Evolutionary conservation across 2,329 filamentous ascomycete species (phyloP).

Genomic region (Penicillium sumatraense): DNA sequence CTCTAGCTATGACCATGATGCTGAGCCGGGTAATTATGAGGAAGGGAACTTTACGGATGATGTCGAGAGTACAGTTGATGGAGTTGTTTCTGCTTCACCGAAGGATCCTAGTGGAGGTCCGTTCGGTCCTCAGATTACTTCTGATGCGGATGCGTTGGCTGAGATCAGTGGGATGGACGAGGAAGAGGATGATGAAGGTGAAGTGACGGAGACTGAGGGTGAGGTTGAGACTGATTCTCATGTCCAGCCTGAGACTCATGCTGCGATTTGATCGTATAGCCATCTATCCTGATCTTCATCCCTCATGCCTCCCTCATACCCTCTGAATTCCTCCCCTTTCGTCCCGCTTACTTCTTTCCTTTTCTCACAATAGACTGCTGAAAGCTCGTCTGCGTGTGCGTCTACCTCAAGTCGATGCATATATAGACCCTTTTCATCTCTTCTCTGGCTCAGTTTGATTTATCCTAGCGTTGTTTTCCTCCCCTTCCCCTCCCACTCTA

Average conservation of each 20-base stretch:
- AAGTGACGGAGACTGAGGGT: not conserved
- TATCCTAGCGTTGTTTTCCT: slow-evolving; percentile 2
- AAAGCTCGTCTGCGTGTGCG: slow-evolving; percentile 4
- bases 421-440: too few relatives aligned
- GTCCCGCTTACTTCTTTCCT: not conserved
- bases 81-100: slow-evolving; percentile 41
- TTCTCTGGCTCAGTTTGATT: slow-evolving; percentile 5
- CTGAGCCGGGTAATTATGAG: slow-evolving; percentile 55
- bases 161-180: slow-evolving; percentile 1
- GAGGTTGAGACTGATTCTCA: not conserved
- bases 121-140: slow-evolving; percentile 36
- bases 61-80: slow-evolving; percentile 51
- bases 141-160: slow-evolving; percentile 4
- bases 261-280: not conserved
- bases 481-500: not conserved
- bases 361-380: slow-evolving; percentile 4
- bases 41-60: slow-evolving; percentile 56
- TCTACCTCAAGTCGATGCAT: slow-evolving; percentile 3
- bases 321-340: not conserved
- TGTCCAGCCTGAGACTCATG: not conserved
- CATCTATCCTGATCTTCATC: not conserved
- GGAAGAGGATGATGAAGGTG: not conserved
- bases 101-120: slow-evolving; percentile 33
- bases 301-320: too few relatives aligned
- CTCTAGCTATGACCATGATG: slow-evolving; percentile 64